Base-by-base conservation (phyloP, 2,329 filamentous ascomycete genomes). In the Didymella lethalis region DNA sequence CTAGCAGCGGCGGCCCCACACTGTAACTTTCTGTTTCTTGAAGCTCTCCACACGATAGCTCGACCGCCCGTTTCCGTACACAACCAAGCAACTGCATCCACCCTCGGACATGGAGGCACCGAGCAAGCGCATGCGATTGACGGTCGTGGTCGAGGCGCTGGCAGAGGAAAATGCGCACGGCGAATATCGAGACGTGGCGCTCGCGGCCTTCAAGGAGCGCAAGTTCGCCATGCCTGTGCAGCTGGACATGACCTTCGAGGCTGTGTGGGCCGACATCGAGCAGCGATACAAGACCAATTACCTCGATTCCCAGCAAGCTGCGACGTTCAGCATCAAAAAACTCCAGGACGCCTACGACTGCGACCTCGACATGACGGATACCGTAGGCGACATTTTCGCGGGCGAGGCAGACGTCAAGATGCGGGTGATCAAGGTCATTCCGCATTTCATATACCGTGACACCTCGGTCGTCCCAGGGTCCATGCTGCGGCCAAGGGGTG, bases 231-330 rank as follows among this genome's bases (percentile, higher is more conserved):
- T 76, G 40, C 70, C 72, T 5, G 69, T 74, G 20, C 62, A 66
- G 40, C 49, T 60, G 3, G 62, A 74, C n/a, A 57, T 72, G 18
- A 75, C 68, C 0, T 71, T 77, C 53, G 65, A 67, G 52, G 53
- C 64, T 11, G 71, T 77, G 1, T 76, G 73, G 73, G 44, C 16
- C 11, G 63, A 64, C 18, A 64, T 75, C 6, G 71, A 76, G 62
- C 64, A 71, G 53, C 68, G 74, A 12, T 75, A 75, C 64, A 74
- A 69, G 55, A 65, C 58, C n/a, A 76, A 76, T 57, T 77, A 77
- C 54, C 61, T 74, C 20, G 29, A 34, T 23, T 12, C 57, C 23
- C 51, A 44, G 8, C 57, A 60, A 29, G 57, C 52, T n/a, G 52
- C 69, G 16, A 55, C 60, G 32, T 77, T 75, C 60, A 66, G 63